phyloP scores from a whole-genome alignment of 345 rosid species.

The Geranium brycei region DNA sequence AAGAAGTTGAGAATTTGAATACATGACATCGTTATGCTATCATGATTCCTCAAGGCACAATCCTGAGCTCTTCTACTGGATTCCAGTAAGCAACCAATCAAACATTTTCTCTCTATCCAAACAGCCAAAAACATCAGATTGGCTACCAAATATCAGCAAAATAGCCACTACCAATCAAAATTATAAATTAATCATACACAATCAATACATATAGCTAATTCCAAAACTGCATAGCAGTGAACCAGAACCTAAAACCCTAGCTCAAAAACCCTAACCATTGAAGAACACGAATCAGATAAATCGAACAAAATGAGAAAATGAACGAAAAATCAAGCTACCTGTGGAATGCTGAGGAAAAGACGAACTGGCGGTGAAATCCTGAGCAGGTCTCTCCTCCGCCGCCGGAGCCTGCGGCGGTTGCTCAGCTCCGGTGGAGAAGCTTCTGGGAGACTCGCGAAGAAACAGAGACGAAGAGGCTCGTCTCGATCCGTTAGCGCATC shows the following conservation, averaged over 20 bases:
- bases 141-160: not conserved
- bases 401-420: slow-evolving; percentile 24
- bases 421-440: slow-evolving; percentile 40
- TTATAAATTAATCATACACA: not conserved
- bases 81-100: not conserved
- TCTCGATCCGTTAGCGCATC: slow-evolving; percentile 3
- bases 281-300: not conserved
- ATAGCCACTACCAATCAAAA: no score
- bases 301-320: not conserved
- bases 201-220: not conserved
- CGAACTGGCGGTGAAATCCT: slow-evolving; percentile 11
- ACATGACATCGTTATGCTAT: no score
- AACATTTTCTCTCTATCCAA: not conserved
- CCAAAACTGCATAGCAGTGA: not conserved
- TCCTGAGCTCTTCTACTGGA: not conserved
- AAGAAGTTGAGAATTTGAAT: no score
- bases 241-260: slow-evolving; percentile 7
- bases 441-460: slow-evolving; percentile 24
- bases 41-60: not conserved
- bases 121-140: not conserved
- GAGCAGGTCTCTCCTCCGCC: slow-evolving; percentile 17
- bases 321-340: not conserved
- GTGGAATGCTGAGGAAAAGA: not conserved
- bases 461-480: slow-evolving; percentile 10
- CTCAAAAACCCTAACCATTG: not conserved